These are phyloP conservation scores for Trichoderma breve DNA, from an alignment of 2,329 filamentous ascomycete genomes.

Conservation along the genomic window DNA sequence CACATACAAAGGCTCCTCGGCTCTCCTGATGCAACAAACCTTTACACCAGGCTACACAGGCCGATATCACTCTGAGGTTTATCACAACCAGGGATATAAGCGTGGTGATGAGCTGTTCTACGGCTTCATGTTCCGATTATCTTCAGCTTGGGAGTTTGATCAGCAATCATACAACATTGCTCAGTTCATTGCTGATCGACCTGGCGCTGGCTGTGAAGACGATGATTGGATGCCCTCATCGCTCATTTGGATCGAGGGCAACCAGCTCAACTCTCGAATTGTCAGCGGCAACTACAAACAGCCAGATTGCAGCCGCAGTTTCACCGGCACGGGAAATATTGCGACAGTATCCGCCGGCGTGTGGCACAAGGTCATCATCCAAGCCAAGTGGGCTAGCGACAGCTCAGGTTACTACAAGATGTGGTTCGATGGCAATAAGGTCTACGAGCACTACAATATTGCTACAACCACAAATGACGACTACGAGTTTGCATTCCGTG, in stretches of 20 bases:
- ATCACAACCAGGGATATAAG: conserved; percentile 43
- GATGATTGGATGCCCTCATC: conserved; percentile 48
- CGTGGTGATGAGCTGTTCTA: conserved; percentile 47
- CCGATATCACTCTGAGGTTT: conserved; percentile 49
- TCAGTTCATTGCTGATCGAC: conserved; percentile 51
- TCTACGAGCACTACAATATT: conserved; percentile 39
- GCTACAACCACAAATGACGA: conserved; percentile 45
- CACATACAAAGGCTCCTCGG: conserved; percentile 36
- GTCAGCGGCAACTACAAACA: conserved; percentile 28
- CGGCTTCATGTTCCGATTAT: conserved; percentile 49
- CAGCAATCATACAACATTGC: conserved; percentile 47
- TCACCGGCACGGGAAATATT: conserved; percentile 29
- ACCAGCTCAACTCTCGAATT: conserved; percentile 44
- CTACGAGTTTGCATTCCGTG: conserved; percentile 42
- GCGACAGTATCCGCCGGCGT: conserved; percentile 40
- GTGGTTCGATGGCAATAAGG: conserved; percentile 47
- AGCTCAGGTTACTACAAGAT: conserved; percentile 44
- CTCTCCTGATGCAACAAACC: conserved; percentile 46
- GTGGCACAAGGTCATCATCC: conserved; percentile 49
- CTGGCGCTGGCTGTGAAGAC: conserved; percentile 38
- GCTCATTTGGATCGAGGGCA: conserved; percentile 47
- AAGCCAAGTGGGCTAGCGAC: conserved; percentile 45
- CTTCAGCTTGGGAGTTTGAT: conserved; percentile 44
- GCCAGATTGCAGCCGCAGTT: conserved; percentile 26
- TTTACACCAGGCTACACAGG: conserved; percentile 42